phyloP scores from a whole-genome alignment of 1,139 yeast species.

The Komagataea norvegica region DNA sequence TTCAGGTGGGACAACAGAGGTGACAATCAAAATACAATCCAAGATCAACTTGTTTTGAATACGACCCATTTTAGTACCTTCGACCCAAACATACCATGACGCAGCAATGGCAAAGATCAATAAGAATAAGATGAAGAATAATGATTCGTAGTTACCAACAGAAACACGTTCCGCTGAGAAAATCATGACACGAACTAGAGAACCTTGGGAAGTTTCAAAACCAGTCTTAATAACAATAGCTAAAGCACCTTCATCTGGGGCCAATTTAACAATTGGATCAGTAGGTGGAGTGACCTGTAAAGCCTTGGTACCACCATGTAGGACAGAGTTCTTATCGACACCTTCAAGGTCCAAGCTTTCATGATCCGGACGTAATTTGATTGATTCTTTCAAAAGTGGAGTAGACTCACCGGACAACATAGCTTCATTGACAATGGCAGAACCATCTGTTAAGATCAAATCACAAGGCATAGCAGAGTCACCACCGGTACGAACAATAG shows the following conservation, averaged over 20 bases:
- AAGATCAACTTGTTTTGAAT: slow-evolving; percentile 87
- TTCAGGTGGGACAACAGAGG: slow-evolving; percentile 99
- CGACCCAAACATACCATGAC: slow-evolving; percentile 97
- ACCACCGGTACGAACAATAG: slow-evolving; percentile 81
- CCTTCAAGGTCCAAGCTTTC: slow-evolving; percentile 74
- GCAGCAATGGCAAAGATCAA: slow-evolving; percentile 92
- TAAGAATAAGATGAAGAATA: slow-evolving; percentile 84
- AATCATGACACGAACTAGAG: slow-evolving; percentile 95
- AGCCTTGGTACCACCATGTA: slow-evolving; percentile 97
- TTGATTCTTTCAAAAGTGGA: slow-evolving; percentile 89
- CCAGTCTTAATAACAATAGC: slow-evolving; percentile 93
- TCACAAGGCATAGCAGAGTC: slow-evolving; percentile 98
- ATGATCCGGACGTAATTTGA: slow-evolving; percentile 70
- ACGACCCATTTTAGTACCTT: slow-evolving; percentile 94
- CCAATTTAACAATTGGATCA: slow-evolving; percentile 43
- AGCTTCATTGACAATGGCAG: slow-evolving; percentile 94
- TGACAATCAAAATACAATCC: slow-evolving; percentile 91
- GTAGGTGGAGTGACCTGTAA: slow-evolving; percentile 81
- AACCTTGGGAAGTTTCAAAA: slow-evolving; percentile 96
- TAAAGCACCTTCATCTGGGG: slow-evolving; percentile 91
- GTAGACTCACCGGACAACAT: slow-evolving; percentile 99
- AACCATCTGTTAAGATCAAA: slow-evolving; percentile 74
- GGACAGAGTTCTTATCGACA: slow-evolving; percentile 78
- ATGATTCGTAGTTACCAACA: slow-evolving; percentile 92
- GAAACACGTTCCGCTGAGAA: slow-evolving; percentile 95